Conservation (phyloP, 352 stramenopile genomes). For the Phytopythium ostracodes region DNA sequence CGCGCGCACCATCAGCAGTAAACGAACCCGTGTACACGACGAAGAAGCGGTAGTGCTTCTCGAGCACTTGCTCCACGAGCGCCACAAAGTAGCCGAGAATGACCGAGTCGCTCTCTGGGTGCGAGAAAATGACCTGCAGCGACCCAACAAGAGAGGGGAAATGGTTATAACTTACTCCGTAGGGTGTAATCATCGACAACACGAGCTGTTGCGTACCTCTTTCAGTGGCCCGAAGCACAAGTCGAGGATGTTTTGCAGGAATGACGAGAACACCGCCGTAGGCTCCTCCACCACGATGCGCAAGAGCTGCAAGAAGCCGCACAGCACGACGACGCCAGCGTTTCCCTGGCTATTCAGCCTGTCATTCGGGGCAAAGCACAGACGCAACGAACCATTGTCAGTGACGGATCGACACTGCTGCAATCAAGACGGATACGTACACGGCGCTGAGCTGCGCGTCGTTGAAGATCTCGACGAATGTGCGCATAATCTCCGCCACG, state of each 20-base stretch:
- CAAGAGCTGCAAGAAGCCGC: slow-evolving; percentile 72
- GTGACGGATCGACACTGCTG: background rate
- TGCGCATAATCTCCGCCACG: slow-evolving; percentile 63
- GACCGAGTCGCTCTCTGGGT: slow-evolving; percentile 63
- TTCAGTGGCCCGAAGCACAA: slow-evolving; percentile 76
- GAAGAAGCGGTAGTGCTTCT: slow-evolving; percentile 84
- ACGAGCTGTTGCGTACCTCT: slow-evolving; percentile 36
- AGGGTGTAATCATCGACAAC: background rate
- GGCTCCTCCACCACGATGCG: slow-evolving; percentile 77
- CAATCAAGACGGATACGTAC: slow-evolving; percentile 27
- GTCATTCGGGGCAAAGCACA: background rate
- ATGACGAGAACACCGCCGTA: slow-evolving; percentile 64
- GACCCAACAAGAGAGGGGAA: background rate
- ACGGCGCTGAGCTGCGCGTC: slow-evolving; percentile 58
- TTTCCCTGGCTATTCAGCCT: slow-evolving; percentile 64
- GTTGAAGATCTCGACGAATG: slow-evolving; percentile 81
- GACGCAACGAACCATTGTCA: background rate
- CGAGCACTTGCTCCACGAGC: slow-evolving; percentile 67
- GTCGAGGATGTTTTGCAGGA: slow-evolving; percentile 74
- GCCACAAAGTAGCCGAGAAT: slow-evolving; percentile 69
- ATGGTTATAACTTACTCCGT: background rate
- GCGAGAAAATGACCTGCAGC: slow-evolving; percentile 61
- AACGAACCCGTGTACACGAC: slow-evolving; percentile 46
- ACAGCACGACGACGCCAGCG: slow-evolving; percentile 63
- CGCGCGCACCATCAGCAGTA: slow-evolving; percentile 39